Conservation (phyloP, 2,329 filamentous ascomycete species). For the Trichophyton mentagrophytes region DNA sequence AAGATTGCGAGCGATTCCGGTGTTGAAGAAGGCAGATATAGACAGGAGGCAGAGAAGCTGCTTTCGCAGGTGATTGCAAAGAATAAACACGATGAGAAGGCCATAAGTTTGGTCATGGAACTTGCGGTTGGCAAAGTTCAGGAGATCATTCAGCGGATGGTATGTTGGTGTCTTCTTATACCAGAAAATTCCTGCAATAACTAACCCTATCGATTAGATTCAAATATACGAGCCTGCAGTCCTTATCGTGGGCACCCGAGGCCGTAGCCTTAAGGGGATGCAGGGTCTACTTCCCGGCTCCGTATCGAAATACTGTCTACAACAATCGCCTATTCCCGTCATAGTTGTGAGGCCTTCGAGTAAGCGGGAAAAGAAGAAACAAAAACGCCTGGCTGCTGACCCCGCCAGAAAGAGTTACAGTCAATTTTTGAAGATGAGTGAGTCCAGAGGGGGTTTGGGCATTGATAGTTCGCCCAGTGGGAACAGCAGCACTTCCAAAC, state of each 20-base stretch:
- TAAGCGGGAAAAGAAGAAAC: conserved; percentile 80
- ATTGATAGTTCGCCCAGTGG: conserved; percentile 39
- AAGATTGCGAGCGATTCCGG: conserved; percentile 51
- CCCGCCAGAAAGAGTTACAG: conserved; percentile 63
- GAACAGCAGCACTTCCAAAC: conserved; percentile 33
- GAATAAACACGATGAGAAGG: conserved; percentile 63
- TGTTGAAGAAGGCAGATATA: conserved; percentile 57
- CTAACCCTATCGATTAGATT: conserved; percentile 45
- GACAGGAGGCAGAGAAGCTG: conserved; percentile 59
- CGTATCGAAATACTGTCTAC: conserved; percentile 87
- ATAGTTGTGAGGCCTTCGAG: conserved; percentile 80
- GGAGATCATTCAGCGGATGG: conserved; percentile 79
- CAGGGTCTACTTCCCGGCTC: conserved; percentile 78
- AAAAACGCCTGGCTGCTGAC: conserved; percentile 67
- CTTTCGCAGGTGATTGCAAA: conserved; percentile 66
- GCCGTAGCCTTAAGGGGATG: conserved; percentile 70
- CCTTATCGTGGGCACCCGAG: conserved; percentile 78
- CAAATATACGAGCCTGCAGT: conserved; percentile 84
- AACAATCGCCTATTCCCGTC: conserved; percentile 84
- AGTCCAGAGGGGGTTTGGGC: conserved; percentile 38
- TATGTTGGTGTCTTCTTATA: conserved; percentile 32
- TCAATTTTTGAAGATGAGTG: conserved; percentile 58
- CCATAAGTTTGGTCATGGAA: conserved; percentile 74
- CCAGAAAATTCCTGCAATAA: not conserved
- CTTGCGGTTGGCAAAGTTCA: conserved; percentile 82